A percentile compares a stretch with the other conserved stretches of the same genome.
Conservation (phyloP, 139 green algal genomes). For the Edaphochlamys debaryana region DNA sequence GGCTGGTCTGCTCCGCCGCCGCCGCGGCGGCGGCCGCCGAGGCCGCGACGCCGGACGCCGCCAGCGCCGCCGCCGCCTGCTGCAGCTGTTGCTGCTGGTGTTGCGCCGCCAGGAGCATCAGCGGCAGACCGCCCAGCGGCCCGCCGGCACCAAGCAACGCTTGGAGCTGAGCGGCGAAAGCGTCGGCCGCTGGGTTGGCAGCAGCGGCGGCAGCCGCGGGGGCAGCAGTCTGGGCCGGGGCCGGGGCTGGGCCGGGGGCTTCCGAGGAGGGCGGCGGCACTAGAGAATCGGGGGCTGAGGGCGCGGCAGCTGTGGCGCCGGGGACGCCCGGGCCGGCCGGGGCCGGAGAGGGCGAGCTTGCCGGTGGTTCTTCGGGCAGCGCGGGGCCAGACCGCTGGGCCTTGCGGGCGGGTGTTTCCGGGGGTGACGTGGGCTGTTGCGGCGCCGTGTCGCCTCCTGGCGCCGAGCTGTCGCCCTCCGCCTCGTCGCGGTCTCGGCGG, state of each 20-base stretch:
- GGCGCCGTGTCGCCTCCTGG: too few species aligned
- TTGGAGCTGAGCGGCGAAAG: neutral
- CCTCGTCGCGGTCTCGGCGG: too few species aligned
- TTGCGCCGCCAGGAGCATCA: neutral
- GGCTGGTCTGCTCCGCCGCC: neutral
- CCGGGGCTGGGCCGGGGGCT: neutral
- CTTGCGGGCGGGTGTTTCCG: too few species aligned
- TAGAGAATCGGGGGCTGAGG: too few species aligned
- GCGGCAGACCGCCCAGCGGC: neutral
- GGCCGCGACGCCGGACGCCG: neutral
- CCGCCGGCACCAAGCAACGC: neutral
- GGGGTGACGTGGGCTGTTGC: neutral
- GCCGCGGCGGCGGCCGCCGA: neutral
- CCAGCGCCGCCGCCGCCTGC: neutral
- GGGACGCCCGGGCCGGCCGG: too few species aligned
- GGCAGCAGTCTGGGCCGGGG: neutral
- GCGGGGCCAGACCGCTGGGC: too few species aligned
- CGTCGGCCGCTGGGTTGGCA: neutral
- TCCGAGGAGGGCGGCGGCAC: too few species aligned
- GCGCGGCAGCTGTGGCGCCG: too few species aligned
- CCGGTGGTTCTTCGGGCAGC: too few species aligned
- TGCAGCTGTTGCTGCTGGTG: conserved; percentile 19
- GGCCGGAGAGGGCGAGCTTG: too few species aligned
- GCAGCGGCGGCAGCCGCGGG: neutral
- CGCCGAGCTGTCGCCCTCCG: too few species aligned